Evolutionary conservation across 495 filamentous ascomycete genomes (phyloP).

Genomic region (Evernia prunastri): DNA sequence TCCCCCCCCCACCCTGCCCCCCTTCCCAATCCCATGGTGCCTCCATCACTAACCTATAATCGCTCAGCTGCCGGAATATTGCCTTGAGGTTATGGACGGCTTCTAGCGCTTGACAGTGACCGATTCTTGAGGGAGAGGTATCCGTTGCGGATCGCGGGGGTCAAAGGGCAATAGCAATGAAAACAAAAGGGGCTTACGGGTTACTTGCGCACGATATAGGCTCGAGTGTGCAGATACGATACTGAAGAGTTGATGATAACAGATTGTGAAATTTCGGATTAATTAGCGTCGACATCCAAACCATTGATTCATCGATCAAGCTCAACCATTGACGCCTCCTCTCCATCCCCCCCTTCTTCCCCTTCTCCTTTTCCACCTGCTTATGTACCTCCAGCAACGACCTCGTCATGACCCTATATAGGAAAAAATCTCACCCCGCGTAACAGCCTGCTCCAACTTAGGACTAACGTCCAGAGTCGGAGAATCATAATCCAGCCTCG

Average conservation of each 20-base stretch:
- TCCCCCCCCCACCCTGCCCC: no score
- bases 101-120: neutral
- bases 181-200: neutral
- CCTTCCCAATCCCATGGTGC: no score
- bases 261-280: neutral
- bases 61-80: neutral
- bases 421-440: neutral
- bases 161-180: neutral
- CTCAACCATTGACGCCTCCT: neutral
- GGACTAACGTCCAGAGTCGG: neutral
- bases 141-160: neutral
- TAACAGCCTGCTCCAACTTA: neutral
- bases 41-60: neutral
- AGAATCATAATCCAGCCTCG: neutral
- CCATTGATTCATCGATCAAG: neutral
- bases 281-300: neutral
- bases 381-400: neutral
- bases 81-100: neutral
- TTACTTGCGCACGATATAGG: neutral
- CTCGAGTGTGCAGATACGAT: neutral
- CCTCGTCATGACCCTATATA: neutral
- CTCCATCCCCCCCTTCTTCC: neutral
- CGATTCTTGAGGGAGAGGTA: neutral
- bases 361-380: neutral
- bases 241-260: neutral